phyloP scores from a whole-genome alignment of 2,329 filamentous ascomycete species.

The Gnomoniopsis smithogilvyi region DNA sequence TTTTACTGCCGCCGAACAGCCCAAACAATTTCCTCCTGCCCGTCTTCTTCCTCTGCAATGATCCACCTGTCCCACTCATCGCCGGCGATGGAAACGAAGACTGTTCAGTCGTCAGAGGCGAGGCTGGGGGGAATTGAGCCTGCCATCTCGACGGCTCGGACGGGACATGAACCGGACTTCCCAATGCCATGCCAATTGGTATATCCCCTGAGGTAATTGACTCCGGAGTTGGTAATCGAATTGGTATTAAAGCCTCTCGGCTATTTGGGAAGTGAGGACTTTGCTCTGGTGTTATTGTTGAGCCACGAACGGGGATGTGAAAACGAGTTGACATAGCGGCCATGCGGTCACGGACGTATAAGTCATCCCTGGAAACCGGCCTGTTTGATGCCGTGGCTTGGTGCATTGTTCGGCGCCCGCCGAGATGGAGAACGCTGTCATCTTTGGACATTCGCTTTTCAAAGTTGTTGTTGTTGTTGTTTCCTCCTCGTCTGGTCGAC shows the following conservation, averaged over 20 bases:
- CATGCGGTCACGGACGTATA: constrained; percentile 30
- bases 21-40: constrained; percentile 60
- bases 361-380: constrained; percentile 42
- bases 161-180: constrained; percentile 57
- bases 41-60: constrained; percentile 43
- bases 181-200: constrained; percentile 71
- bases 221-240: constrained; percentile 40
- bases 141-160: constrained; percentile 26
- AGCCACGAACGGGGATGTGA: constrained; percentile 38
- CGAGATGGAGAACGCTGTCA: constrained; percentile 34
- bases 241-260: constrained; percentile 29
- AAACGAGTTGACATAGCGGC: constrained; percentile 29
- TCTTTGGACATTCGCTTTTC: constrained; percentile 45
- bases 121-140: constrained; percentile 20
- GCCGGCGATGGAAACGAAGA: constrained; percentile 13
- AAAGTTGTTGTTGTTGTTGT: constrained; percentile 17
- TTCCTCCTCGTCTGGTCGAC: background rate
- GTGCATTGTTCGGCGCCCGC: background rate
- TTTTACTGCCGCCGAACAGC: constrained; percentile 43
- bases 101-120: constrained; percentile 10
- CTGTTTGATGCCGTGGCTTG: constrained; percentile 27
- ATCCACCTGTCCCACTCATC: background rate
- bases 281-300: constrained; percentile 40
- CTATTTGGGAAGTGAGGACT: constrained; percentile 34
- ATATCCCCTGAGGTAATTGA: constrained; percentile 40